Base-by-base conservation (phyloP, 2,329 filamentous ascomycete genomes). In the Clarireedia hainanense region DNA sequence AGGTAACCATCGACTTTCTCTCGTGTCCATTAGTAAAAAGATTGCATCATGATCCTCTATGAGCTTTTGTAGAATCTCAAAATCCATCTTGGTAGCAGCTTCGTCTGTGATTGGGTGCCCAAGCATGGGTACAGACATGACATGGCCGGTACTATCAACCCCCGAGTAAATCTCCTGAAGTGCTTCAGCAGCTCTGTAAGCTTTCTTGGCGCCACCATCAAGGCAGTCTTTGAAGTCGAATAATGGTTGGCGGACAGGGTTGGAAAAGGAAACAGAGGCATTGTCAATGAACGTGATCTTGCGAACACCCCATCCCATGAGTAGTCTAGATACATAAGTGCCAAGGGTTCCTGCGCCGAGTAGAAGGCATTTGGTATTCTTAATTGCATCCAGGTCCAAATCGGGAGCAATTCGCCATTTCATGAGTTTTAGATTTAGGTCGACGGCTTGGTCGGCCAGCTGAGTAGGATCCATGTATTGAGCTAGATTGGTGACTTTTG, bases 281-380 rank as follows among this genome's bases (percentile, higher is more conserved):
- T 95, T 95, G 73, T 99, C 94, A 60, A 99, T 83, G 69, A 99
- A 96, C 0, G 91, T 96, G 63, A 99, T 92, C 68, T 95, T 94
- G 24, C 88, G 83, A 10, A 97, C 91, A 12, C 94, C 94, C 94
- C 94, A 99, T 1, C 89, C 94, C 79, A 97, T 85, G 42, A 99
- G 72, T 58, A 91, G 95, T 52, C 94, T 81, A 10, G 91, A 90
- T 20, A 99, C 91, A 68, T 97, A 97, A 58, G 90, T 91, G 7
- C 94, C 94, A 1, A 99, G 77, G 0, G 94, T 99, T 14, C 94
- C 94, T 0, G 94, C 91, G 4, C 94, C 94, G 1, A 99, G 81
- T 2, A 99, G 75, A 15, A 99, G 79, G 68, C 94, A 99, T 67
- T 85, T 95, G 3, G 90, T 92, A 56, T 86, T 81, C 68, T 96